phyloP scores from a whole-genome alignment of 495 filamentous ascomycete species.

The Lasiosphaeriaceae sp. region DNA sequence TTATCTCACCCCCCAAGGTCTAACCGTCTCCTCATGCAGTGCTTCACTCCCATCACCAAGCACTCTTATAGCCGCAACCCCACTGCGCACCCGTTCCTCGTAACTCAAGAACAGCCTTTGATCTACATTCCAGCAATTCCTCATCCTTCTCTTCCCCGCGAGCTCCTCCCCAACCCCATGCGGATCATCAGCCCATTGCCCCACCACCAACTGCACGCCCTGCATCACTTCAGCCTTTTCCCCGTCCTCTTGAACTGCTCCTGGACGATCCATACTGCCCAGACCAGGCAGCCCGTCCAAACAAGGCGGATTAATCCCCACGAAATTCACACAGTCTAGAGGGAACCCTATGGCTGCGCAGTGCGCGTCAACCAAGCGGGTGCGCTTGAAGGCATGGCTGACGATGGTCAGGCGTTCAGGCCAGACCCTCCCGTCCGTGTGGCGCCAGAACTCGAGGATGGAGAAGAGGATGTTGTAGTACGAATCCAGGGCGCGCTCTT shows the following conservation, averaged over 20 bases:
- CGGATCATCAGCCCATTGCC: conserved; percentile 47
- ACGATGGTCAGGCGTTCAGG: conserved; percentile 61
- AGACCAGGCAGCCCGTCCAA: conserved; percentile 25
- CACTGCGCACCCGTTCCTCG: conserved; percentile 32
- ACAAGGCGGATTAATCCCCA: conserved; percentile 67
- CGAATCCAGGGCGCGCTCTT: conserved; percentile 70
- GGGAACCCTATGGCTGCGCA: conserved; percentile 61
- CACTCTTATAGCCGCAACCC: conserved; percentile 24
- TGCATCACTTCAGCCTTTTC: conserved; percentile 31
- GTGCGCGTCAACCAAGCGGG: conserved; percentile 64
- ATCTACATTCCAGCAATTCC: conserved; percentile 45
- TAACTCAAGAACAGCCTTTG: conserved; percentile 37
- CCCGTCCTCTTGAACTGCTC: conserved; percentile 1
- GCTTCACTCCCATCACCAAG: conserved; percentile 27
- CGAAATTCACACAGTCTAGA: conserved; percentile 40
- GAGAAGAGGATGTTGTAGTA: conserved; percentile 76
- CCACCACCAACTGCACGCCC: conserved; percentile 37
- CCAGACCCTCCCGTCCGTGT: conserved; percentile 37
- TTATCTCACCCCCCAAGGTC: conserved; percentile 28
- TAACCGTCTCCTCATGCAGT: conserved; percentile 27
- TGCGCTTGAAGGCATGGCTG: conserved; percentile 70
- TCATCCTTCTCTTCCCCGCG: conserved; percentile 41
- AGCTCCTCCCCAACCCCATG: conserved; percentile 44
- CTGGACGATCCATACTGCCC: background rate
- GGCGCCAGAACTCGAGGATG: conserved; percentile 53